These are phyloP conservation scores for Pelargonium citronellum DNA, from an alignment of 441 rosid genomes.

Conservation along the genomic window DNA sequence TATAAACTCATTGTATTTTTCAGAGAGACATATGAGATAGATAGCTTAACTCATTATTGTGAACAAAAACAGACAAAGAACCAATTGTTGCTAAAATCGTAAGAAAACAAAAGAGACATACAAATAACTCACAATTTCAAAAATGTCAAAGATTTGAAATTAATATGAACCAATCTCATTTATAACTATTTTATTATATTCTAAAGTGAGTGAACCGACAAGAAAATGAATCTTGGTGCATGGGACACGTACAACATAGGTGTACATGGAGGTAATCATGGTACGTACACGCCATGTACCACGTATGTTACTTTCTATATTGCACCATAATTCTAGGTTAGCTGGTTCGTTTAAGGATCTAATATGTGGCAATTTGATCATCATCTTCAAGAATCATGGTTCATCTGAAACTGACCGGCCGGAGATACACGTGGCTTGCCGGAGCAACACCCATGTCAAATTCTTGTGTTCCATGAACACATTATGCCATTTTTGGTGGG, in stretches of 20 bases:
- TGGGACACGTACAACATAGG: not conserved
- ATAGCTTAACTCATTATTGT: no score
- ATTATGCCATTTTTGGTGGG: not conserved
- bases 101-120: no score
- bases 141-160: no score
- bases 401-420: not conserved
- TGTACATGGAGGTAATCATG: not conserved
- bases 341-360: not conserved
- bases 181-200: no score
- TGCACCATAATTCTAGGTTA: not conserved
- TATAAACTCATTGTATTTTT: no score
- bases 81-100: no score
- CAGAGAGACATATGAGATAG: no score
- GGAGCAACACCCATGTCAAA: not conserved
- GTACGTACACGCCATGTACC: conserved; percentile 5
- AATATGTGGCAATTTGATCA: not conserved
- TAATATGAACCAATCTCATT: no score
- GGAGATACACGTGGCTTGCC: not conserved
- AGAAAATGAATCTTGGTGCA: not conserved
- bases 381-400: not conserved
- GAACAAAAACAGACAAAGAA: no score
- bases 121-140: no score
- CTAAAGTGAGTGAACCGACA: no score
- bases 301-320: not conserved
- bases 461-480: not conserved